Evolutionary conservation across 139 green algal genomes (phyloP).

Genomic region (Chlorella sp.): DNA sequence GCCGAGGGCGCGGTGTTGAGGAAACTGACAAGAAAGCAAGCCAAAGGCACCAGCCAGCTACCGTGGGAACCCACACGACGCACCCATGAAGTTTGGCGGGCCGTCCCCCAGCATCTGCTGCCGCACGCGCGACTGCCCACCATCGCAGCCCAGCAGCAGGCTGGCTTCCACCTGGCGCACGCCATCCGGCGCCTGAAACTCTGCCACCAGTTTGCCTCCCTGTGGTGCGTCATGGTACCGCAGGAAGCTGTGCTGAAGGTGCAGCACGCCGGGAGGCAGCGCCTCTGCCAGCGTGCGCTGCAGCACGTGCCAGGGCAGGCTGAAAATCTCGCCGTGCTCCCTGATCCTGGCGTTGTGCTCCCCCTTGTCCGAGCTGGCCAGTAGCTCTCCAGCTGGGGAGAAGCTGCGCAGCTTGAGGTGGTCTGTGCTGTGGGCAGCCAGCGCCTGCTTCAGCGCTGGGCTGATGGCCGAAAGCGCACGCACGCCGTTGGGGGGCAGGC

Average conservation of each 20-base stretch:
- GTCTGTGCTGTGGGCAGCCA: not conserved
- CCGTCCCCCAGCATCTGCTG: constrained; percentile 5
- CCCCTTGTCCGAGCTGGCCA: not conserved
- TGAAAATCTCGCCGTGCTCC: not conserved
- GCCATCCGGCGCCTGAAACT: not conserved
- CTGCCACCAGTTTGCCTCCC: not conserved
- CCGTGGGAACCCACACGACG: no score
- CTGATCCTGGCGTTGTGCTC: not conserved
- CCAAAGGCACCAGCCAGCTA: no score
- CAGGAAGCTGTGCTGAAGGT: constrained; percentile 10
- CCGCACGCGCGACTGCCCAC: not conserved
- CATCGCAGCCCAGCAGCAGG: constrained; percentile 11
- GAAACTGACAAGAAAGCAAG: no score
- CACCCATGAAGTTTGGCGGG: not conserved
- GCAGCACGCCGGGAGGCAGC: constrained; percentile 9
- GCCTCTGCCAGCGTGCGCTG: not conserved
- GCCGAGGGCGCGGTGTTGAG: no score
- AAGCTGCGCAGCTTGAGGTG: constrained; percentile 5
- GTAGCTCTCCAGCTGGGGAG: not conserved
- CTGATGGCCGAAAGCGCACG: not conserved
- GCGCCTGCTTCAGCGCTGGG: not conserved
- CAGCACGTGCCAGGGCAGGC: constrained; percentile 12
- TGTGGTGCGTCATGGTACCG: not conserved
- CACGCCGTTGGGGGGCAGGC: constrained; percentile 11
- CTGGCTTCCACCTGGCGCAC: not conserved